Evolutionary conservation across 129 eudicot genomes (phyloP).

Genomic region (Tagetes erecta): DNA sequence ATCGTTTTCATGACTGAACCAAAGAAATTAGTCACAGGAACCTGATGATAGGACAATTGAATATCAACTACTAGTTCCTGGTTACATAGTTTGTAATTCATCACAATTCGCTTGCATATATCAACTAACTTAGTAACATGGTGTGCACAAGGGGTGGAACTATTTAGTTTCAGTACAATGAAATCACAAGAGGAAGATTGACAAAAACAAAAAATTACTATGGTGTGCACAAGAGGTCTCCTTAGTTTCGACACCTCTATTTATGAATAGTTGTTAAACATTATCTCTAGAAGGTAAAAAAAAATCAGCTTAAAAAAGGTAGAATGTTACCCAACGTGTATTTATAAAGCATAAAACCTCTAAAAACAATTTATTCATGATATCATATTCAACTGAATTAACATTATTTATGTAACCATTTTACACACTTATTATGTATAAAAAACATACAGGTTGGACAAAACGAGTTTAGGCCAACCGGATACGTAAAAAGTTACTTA

Average conservation of each 20-base stretch:
- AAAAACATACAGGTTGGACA: background rate
- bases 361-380: background rate
- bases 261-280: too few relatives aligned
- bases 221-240: too few relatives aligned
- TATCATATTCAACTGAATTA: background rate
- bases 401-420: background rate
- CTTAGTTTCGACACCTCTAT: too few relatives aligned
- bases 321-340: too few relatives aligned
- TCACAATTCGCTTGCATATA: slow-evolving; percentile 2
- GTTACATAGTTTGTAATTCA: background rate
- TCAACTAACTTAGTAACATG: background rate
- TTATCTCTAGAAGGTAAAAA: background rate
- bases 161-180: background rate
- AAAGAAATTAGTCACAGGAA: slow-evolving; percentile 95
- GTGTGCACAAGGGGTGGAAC: background rate
- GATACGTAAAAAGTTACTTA: background rate
- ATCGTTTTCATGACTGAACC: slow-evolving; percentile 98
- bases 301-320: background rate
- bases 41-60: slow-evolving; percentile 43
- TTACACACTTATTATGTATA: background rate
- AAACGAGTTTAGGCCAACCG: background rate
- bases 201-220: too few relatives aligned
- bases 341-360: background rate
- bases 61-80: background rate
- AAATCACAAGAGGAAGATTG: background rate